A percentile compares a stretch with the other conserved stretches of the same genome.
These are phyloP conservation scores for Diphasiastrum complanatum DNA, from an alignment of 83 land plant species.

Conservation along the genomic window DNA sequence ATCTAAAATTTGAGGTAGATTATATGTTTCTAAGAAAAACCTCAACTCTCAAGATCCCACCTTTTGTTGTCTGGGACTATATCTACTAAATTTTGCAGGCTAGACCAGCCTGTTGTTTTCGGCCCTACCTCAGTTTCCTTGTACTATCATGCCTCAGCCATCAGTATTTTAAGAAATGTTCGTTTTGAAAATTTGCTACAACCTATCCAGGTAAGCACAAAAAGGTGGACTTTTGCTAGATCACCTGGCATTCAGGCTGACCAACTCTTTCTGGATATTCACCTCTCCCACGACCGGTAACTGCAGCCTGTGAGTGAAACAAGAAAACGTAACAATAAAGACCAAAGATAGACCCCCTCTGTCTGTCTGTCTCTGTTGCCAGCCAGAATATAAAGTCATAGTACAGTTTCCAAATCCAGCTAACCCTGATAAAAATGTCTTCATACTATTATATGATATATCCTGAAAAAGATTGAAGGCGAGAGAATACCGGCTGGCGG, in stretches of 20 bases:
- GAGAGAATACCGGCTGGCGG: conserved; percentile 13
- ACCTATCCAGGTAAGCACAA: too few species aligned
- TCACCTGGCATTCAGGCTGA: conserved; percentile 61
- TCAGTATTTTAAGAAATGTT: too few species aligned
- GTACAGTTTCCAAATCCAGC: conserved; percentile 9
- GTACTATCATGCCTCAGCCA: too few species aligned
- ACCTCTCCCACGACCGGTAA: conserved; percentile 7
- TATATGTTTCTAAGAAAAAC: too few species aligned
- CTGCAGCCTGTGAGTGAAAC: conserved; percentile 2
- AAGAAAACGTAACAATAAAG: neutral
- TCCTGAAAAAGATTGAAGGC: neutral
- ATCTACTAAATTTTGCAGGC: too few species aligned
- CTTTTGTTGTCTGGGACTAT: too few species aligned
- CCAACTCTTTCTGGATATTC: conserved; percentile 64
- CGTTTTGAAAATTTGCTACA: too few species aligned
- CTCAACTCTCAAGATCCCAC: too few species aligned
- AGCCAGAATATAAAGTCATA: too few species aligned
- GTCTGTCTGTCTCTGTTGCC: neutral
- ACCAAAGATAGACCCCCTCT: neutral
- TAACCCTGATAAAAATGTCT: neutral
- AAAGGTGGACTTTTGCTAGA: neutral
- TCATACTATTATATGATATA: neutral
- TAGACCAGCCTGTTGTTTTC: too few species aligned
- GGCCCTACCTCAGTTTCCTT: too few species aligned
- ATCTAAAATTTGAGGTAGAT: too few species aligned